Base-by-base conservation (phyloP, 1,284 basidiomycete species). In the Leccinum ponderosum region DNA sequence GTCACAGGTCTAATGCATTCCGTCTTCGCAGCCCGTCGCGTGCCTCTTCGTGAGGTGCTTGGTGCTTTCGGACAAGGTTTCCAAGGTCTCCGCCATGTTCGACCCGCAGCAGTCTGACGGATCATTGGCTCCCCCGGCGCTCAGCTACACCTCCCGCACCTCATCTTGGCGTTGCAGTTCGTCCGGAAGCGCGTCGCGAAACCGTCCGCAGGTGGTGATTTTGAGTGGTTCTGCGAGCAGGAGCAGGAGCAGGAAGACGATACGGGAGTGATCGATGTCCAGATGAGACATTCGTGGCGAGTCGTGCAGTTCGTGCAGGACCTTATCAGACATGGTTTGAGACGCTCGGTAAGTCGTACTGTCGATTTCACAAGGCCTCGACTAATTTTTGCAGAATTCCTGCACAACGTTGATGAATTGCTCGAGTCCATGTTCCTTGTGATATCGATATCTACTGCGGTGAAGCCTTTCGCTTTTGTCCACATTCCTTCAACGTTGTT, bases 361-460 rank as follows among this genome's bases (percentile, higher is more conserved):
- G 6, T 17, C 55, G 29, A 62, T 63, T 62, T 60, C 48, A 47
- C 53, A 25, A 33, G 11, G 31, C 7, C 12, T 29, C 48, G 3
- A 22, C 33, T 29, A 51, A 68, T 25, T 2, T 8, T 7, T 29
- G 6, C 67, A 91, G 91, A 90, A 62, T 89, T 82, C 64, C 73
- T 87, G 29, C 75, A 83, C 39, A 86, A 84, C 0, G 76, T 88
- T 8, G 94, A 98, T 64, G 87, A 91, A 52, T 81, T 94, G 55
- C 75, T 98, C 62, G 93, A 96, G 65, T 94, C 95, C 68, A 83
- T 95, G 71, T 94, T 97, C 65, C 87, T 92, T 44, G 88, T 98
- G 17, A 86, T 98, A 73, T 88, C 90, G 17, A 35, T 35, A 35
- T 35, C 35, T 22, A 87, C 87, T 11, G 93, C 95, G 33, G 92